Evolutionary conservation across 2,329 filamentous ascomycete genomes (phyloP).

Genomic region (Pseudofabraea citricarpa): DNA sequence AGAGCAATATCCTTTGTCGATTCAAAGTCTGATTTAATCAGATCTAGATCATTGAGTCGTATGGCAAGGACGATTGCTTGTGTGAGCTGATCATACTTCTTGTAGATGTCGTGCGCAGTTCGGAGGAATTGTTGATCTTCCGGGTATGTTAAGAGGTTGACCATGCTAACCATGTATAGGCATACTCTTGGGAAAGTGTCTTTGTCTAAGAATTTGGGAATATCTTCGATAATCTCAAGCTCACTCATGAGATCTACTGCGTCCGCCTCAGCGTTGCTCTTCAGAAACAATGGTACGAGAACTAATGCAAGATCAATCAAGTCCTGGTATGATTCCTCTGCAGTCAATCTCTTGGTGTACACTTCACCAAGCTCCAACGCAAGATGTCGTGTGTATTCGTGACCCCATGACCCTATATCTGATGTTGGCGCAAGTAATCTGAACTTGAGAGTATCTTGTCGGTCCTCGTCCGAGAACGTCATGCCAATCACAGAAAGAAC

Average conservation of each 20-base stretch:
- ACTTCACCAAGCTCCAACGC: slow-evolving; percentile 95
- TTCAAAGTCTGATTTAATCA: slow-evolving; percentile 79
- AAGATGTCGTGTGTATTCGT: slow-evolving; percentile 95
- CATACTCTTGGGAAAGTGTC: slow-evolving; percentile 92
- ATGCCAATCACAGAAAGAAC: slow-evolving; percentile 96
- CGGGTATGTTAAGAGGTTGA: slow-evolving; percentile 93
- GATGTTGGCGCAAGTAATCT: slow-evolving; percentile 82
- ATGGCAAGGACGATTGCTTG: slow-evolving; percentile 95
- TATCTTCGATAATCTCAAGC: slow-evolving; percentile 91
- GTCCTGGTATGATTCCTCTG: slow-evolving; percentile 79
- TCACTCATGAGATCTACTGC: slow-evolving; percentile 97
- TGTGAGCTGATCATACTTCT: slow-evolving; percentile 85
- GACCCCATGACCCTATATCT: slow-evolving; percentile 95
- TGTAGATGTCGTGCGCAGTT: slow-evolving; percentile 91
- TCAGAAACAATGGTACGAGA: slow-evolving; percentile 89
- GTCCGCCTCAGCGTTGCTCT: slow-evolving; percentile 97
- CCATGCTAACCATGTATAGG: slow-evolving; percentile 98
- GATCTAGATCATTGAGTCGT: slow-evolving; percentile 77
- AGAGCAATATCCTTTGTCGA: slow-evolving; percentile 75
- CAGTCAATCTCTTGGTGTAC: slow-evolving; percentile 79
- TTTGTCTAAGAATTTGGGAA: slow-evolving; percentile 85
- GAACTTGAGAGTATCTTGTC: slow-evolving; percentile 94
- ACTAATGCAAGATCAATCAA: slow-evolving; percentile 78
- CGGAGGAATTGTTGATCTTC: slow-evolving; percentile 95
- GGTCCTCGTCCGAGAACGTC: slow-evolving; percentile 96